These are phyloP conservation scores for Annulohypoxylon truncatum DNA, from an alignment of 2,329 filamentous ascomycete species.

Conservation along the genomic window DNA sequence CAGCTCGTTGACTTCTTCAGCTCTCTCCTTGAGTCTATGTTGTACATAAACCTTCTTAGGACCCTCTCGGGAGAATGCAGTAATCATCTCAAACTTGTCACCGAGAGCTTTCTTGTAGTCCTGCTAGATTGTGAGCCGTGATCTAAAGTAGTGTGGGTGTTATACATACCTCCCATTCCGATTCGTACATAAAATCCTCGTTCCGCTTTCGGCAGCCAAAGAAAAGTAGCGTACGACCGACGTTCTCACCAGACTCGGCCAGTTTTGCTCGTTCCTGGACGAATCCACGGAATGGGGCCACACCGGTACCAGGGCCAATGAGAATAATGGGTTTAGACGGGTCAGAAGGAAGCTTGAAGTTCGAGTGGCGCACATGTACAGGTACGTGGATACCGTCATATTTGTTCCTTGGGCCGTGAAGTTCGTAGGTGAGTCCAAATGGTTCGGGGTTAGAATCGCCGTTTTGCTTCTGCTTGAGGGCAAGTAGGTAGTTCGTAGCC, in stretches of 20 bases:
- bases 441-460: slow-evolving; percentile 84
- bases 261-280: slow-evolving; percentile 91
- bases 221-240: slow-evolving; percentile 91
- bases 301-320: slow-evolving; percentile 95
- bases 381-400: slow-evolving; percentile 96
- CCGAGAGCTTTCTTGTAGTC: slow-evolving; percentile 85
- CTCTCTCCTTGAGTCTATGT: slow-evolving; percentile 86
- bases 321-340: slow-evolving; percentile 94
- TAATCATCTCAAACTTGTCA: slow-evolving; percentile 89
- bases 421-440: slow-evolving; percentile 86
- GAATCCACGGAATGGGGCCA: slow-evolving; percentile 95
- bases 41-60: slow-evolving; percentile 96
- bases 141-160: neutral
- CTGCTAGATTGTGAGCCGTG: slow-evolving; percentile 60
- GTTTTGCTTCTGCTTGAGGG: slow-evolving; percentile 96
- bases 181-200: slow-evolving; percentile 94
- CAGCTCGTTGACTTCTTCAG: slow-evolving; percentile 87
- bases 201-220: slow-evolving; percentile 88
- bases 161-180: slow-evolving; percentile 87
- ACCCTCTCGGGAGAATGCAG: slow-evolving; percentile 92
- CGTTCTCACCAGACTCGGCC: slow-evolving; percentile 80
- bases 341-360: slow-evolving; percentile 98
- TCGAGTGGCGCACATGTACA: slow-evolving; percentile 95
- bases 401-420: slow-evolving; percentile 92
- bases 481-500: slow-evolving; percentile 94